phyloP scores from a whole-genome alignment of 352 stramenopile species.

The Elongisporangium prolatum region DNA sequence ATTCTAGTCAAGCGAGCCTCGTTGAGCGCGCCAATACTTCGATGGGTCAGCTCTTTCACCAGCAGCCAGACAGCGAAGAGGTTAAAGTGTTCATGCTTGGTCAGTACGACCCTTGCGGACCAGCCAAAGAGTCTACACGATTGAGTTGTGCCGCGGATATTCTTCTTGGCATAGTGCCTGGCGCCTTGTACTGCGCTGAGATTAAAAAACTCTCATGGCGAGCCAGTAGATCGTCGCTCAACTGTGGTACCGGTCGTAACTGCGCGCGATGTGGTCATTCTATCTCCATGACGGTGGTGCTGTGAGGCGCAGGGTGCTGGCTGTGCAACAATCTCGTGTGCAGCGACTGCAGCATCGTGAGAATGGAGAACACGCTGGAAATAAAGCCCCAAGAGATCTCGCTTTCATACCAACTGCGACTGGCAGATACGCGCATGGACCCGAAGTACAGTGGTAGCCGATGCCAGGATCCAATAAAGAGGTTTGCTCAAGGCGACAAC shows the following conservation, averaged over 20 bases:
- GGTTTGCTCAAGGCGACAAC: neutral
- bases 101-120: neutral
- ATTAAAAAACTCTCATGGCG: neutral
- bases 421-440: neutral
- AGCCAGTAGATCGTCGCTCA: neutral
- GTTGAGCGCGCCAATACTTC: neutral
- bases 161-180: neutral
- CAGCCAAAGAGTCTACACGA: neutral
- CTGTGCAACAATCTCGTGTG: neutral
- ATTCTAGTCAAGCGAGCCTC: neutral
- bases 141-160: neutral
- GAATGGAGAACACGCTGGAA: neutral
- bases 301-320: neutral
- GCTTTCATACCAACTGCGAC: too few species aligned
- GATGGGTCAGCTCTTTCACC: neutral
- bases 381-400: neutral
- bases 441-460: neutral
- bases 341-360: neutral
- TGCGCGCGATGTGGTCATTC: neutral
- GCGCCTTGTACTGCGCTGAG: neutral
- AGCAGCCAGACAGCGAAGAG: neutral
- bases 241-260: neutral
- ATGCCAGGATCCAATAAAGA: neutral
- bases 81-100: neutral
- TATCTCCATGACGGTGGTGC: neutral